These are phyloP conservation scores for Colletotrichum kahawae DNA, from an alignment of 2,329 filamentous ascomycete species.

Conservation along the genomic window DNA sequence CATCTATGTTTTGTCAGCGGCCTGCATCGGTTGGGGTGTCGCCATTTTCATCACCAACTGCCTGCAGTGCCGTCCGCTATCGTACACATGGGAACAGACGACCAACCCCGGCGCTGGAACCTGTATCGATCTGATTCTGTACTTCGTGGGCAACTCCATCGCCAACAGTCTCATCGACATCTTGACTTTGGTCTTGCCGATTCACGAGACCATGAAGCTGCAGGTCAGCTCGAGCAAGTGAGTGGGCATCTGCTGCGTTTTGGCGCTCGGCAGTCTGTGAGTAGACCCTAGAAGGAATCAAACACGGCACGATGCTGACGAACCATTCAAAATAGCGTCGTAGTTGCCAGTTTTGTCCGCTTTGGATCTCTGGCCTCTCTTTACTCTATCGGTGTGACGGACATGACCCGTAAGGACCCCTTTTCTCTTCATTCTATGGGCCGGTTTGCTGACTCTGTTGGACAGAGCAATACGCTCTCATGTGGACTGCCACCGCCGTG, in stretches of 20 bases:
- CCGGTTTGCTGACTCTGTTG: background rate
- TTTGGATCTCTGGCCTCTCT: constrained; percentile 4
- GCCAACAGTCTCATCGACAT: constrained; percentile 7
- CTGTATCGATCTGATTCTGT: background rate
- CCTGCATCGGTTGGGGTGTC: background rate
- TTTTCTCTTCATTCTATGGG: background rate
- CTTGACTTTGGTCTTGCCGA: background rate
- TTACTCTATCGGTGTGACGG: background rate
- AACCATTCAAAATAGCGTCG: background rate
- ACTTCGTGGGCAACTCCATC: constrained; percentile 2
- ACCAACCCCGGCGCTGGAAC: background rate
- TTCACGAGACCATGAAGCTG: constrained; percentile 4
- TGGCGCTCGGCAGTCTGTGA: background rate
- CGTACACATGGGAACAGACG: background rate
- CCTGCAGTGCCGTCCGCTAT: background rate
- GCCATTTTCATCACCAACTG: constrained; percentile 8
- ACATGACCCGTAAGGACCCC: background rate
- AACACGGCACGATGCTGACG: background rate
- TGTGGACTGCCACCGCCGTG: constrained; percentile 9
- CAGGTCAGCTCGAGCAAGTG: constrained; percentile 5
- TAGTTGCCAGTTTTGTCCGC: background rate
- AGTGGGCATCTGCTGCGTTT: constrained; percentile 4
- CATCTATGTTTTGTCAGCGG: background rate
- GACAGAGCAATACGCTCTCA: constrained; percentile 3
- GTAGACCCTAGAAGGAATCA: background rate